Percentiles rank a stretch among this genome's conserved stretches.
Conservation (phyloP, 2,329 filamentous ascomycete species). For the Parastagonospora avenae region DNA sequence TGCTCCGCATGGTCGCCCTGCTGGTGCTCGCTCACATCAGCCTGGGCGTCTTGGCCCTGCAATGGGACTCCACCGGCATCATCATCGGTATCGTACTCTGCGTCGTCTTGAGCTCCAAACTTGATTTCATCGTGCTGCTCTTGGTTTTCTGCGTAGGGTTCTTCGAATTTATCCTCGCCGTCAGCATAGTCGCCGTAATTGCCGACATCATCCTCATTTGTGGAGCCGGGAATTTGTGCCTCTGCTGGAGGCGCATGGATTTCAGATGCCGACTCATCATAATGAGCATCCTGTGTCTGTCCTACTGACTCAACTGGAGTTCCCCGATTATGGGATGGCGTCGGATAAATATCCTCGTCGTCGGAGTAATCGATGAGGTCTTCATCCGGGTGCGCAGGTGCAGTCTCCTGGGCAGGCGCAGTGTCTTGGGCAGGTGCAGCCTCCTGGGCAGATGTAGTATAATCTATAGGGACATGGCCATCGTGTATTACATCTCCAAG, state of each 20-base stretch:
- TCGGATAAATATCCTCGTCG: constrained; percentile 29
- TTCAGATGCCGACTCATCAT: not conserved
- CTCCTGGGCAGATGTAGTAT: constrained; percentile 2
- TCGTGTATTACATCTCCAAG: constrained; percentile 10
- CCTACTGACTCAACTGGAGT: constrained; percentile 2
- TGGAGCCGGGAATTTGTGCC: not conserved
- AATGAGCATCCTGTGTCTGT: not conserved
- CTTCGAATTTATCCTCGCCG: not conserved
- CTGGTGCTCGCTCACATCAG: constrained; percentile 7
- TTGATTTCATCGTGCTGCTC: constrained; percentile 5
- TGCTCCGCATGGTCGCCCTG: constrained; percentile 11
- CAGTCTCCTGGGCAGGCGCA: constrained; percentile 2
- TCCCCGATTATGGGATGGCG: constrained; percentile 5
- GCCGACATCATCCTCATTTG: not conserved
- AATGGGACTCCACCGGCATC: constrained; percentile 20
- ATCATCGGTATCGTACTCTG: constrained; percentile 9
- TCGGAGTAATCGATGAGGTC: constrained; percentile 44
- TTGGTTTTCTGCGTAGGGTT: not conserved
- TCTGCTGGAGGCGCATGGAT: not conserved
- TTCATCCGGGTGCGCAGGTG: constrained; percentile 26
- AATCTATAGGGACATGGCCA: not conserved
- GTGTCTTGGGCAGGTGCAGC: constrained; percentile 5
- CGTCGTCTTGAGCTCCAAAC: not conserved
- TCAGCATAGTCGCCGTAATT: constrained; percentile 2
- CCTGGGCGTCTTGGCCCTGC: constrained; percentile 10